Base-by-base conservation (phyloP, 164 flowering plant species). In the Chloranthus sessilifolius region DNA sequence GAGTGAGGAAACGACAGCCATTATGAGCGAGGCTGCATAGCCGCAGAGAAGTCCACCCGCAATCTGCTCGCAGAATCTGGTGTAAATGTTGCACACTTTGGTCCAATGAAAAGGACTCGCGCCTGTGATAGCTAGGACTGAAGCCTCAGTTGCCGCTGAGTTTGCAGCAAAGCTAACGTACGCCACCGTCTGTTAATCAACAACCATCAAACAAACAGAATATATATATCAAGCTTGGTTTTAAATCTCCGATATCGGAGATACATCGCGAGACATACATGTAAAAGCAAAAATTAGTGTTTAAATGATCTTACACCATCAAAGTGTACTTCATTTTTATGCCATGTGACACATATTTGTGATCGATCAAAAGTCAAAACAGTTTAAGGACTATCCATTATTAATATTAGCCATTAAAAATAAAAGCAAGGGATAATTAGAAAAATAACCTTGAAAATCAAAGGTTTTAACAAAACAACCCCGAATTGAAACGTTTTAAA, bases 41-140 rank as follows among this genome's bases (percentile, higher is more conserved):
- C 77, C 75, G 33, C 73, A 76, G 3, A 58, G 2, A 2, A 86
- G 43, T 1, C 77, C 70, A 1, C 80, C 85, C 2, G 82, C 91
- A 2, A 84, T 54, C 56, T 82, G 88, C 48, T 51, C 1, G 60
- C 97, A 90, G 58, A 86, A 90, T 27, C 81, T 74, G 5, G 77
- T 70, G 65, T 47, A 90, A 22, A 36, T 77, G 68, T 72, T 54
- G 81, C 95, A 90, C 20, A 80, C 4, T 34, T 86, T 84, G 76
- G 68, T 61, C 97, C 97, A 90, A 15, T 79, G 69, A 10, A 84
- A 63, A 9, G 47, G 46, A 2, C 40, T 6, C 4, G 36, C 58
- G 0, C 97, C 97, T 0, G 74, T 77, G 3, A 79, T 33, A 12
- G 83, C 94, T 1, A 80, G 24, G 0, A 69, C 0, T 3, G 83